Base-by-base conservation (phyloP, 331 rosid genomes). In the Malus hybrid region DNA sequence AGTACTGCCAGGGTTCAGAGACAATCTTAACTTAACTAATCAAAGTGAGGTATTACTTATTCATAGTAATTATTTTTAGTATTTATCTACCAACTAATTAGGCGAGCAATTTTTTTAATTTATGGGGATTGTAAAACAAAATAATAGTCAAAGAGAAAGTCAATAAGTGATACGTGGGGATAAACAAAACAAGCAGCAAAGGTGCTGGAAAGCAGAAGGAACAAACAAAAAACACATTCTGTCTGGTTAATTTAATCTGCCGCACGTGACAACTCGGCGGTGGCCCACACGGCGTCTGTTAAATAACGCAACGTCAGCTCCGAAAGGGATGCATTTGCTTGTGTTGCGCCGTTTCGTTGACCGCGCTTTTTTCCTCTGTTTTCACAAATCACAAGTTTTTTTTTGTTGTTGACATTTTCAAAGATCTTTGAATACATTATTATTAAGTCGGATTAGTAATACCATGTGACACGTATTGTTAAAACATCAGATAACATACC, bases 331-430 rank as follows among this genome's bases (percentile, higher is more conserved):
- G 68, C 71, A 70, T 86, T 83, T 76, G 90, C 90, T 76, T 67
- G 81, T 73, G 88, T 85, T 79, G 85, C 92, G 89, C 87, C 96
- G 92, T 81, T 87, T 87, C 85, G 90, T 81, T 78, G 85, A 84
- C 80, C 72, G 96, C 34, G 66, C 84, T 88, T 88, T 80, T 85
- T 39, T 69, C 54, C 56, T 42, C 1, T 2, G 66, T 9, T 36
- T 57, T 16, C 52, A 10, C 27, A 15, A 48, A 16, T 16, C 55
- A 48, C 13, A 11, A 67, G 8, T 11, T 39, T 33, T 32, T 39
- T 9, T 2, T 36, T 36, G 2, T 2, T 36, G 3, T 36, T 8
- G 1, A 10, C 33, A 27, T 27, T 61, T 61, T 11, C 4, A 1
- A 3, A 11, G 13, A 3, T 56, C 28, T 19, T 56, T 52, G 20